Conservation (phyloP, 306 rosid species). For the Betula pendula region DNA sequence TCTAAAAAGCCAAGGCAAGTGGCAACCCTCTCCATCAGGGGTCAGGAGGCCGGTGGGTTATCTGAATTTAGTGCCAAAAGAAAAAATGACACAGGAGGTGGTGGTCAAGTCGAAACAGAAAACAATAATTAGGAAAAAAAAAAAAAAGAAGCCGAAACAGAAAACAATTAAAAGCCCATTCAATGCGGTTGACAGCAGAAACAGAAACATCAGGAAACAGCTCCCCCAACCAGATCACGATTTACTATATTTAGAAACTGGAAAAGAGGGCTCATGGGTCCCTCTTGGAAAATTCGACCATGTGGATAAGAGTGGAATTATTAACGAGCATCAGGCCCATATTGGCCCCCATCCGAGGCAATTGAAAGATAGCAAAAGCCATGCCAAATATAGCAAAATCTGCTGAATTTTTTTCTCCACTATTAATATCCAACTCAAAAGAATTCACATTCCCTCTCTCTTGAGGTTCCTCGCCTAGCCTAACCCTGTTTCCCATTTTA, state of each 20-base stretch:
- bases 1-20: background rate
- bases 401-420: constrained; percentile 10
- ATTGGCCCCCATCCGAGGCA: constrained; percentile 3
- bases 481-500: background rate
- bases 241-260: constrained; percentile 44
- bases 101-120: constrained; percentile 21
- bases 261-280: constrained; percentile 24
- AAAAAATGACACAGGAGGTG: background rate
- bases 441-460: background rate
- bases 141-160: constrained; percentile 28
- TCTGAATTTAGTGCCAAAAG: background rate
- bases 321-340: constrained; percentile 32
- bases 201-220: constrained; percentile 30
- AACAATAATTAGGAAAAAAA: no score
- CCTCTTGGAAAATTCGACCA: constrained; percentile 15
- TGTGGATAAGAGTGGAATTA: background rate
- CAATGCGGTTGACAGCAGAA: constrained; percentile 26
- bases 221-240: constrained; percentile 17
- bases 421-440: background rate
- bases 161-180: constrained; percentile 20
- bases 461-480: constrained; percentile 6
- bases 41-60: background rate
- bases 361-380: no score
- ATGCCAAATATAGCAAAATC: constrained; percentile 17
- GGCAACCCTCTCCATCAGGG: background rate